These are phyloP conservation scores for Pythium guiyangense DNA, from an alignment of 352 stramenopile genomes.

Conservation along the genomic window DNA sequence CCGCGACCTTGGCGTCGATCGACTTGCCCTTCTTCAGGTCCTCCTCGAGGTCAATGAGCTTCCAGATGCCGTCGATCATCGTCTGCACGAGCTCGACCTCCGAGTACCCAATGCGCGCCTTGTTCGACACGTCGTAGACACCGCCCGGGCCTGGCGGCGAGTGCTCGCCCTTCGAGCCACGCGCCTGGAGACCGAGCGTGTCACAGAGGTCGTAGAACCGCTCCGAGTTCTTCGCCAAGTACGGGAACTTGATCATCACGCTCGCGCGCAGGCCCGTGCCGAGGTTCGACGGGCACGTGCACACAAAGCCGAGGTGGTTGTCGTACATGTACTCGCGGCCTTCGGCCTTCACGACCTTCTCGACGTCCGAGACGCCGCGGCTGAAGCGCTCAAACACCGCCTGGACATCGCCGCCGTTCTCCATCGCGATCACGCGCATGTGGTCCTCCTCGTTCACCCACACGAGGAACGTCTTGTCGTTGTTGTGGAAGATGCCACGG, in stretches of 20 bases:
- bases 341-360: conserved; percentile 72
- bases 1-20: conserved; percentile 56
- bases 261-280: conserved; percentile 81
- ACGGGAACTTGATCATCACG: conserved; percentile 84
- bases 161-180: conserved; percentile 80
- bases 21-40: conserved; percentile 80
- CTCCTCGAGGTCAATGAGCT: conserved; percentile 92
- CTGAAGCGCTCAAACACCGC: conserved; percentile 88
- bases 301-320: conserved; percentile 86
- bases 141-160: conserved; percentile 73
- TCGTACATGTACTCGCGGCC: conserved; percentile 87
- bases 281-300: conserved; percentile 86
- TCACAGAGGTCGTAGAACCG: conserved; percentile 69
- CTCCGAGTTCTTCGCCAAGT: conserved; percentile 66
- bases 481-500: conserved; percentile 92
- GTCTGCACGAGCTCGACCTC: conserved; percentile 94
- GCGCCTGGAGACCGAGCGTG: conserved; percentile 74
- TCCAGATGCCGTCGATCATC: conserved; percentile 93
- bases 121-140: conserved; percentile 94
- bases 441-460: conserved; percentile 91
- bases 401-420: conserved; percentile 89
- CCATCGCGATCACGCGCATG: conserved; percentile 88
- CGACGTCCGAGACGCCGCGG: conserved; percentile 71
- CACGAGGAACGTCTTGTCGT: conserved; percentile 88
- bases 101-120: conserved; percentile 90